phyloP scores from a whole-genome alignment of 768 basidiomycete genomes.

The Pholiota conissans region DNA sequence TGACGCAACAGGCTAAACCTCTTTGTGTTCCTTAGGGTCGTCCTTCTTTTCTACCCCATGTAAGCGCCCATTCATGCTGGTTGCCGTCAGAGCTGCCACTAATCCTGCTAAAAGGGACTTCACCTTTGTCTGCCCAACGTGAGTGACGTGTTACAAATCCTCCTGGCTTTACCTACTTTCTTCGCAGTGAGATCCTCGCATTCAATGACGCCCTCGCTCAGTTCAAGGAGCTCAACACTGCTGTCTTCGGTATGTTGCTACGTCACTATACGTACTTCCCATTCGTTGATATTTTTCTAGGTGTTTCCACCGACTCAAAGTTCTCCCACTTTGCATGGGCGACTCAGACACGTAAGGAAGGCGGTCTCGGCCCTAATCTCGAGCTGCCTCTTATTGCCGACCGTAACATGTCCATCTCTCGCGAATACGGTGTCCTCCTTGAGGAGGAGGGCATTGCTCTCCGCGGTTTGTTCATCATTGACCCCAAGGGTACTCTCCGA shows the following conservation, averaged over 20 bases:
- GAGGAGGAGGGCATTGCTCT: slow-evolving; percentile 89
- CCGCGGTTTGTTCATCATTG: slow-evolving; percentile 85
- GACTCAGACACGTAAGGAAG: slow-evolving; percentile 76
- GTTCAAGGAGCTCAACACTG: slow-evolving; percentile 73
- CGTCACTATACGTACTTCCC: neutral
- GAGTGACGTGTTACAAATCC: slow-evolving; percentile 13
- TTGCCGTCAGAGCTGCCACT: neutral
- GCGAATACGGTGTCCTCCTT: slow-evolving; percentile 85
- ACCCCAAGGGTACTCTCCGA: slow-evolving; percentile 79
- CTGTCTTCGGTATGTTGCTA: slow-evolving; percentile 61
- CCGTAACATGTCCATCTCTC: slow-evolving; percentile 73
- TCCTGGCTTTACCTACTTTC: neutral
- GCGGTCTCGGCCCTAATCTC: slow-evolving; percentile 88
- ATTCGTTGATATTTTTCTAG: slow-evolving; percentile 8
- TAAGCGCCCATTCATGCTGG: slow-evolving; percentile 34
- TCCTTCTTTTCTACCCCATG: slow-evolving; percentile 94
- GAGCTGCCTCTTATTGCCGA: slow-evolving; percentile 84
- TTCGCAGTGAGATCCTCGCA: slow-evolving; percentile 76
- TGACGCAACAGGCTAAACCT: neutral
- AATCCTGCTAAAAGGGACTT: slow-evolving; percentile 57
- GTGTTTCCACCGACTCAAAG: slow-evolving; percentile 85
- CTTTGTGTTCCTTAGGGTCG: slow-evolving; percentile 55
- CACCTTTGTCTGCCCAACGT: slow-evolving; percentile 91
- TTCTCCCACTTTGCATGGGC: slow-evolving; percentile 90
- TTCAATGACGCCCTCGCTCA: slow-evolving; percentile 85